A percentile compares a stretch with the other conserved stretches of the same genome.
Evolutionary conservation across 805 yeast species (phyloP).

Genomic region (Candida nitratophila): DNA sequence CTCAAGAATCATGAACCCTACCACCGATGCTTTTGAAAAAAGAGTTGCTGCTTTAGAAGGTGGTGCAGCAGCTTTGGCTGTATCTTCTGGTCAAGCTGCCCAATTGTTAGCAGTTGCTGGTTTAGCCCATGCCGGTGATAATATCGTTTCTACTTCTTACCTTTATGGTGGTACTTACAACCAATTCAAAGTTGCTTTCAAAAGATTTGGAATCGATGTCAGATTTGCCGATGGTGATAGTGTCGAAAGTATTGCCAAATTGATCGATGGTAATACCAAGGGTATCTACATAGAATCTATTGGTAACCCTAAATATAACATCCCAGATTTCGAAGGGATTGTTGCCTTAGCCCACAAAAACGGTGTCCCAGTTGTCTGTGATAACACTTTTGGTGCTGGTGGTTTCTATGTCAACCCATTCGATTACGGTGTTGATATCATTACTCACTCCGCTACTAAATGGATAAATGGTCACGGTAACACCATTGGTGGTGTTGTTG

Average conservation of each 20-base stretch:
- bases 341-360: constrained; percentile 73
- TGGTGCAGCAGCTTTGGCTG: constrained; percentile 86
- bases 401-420: constrained; percentile 82
- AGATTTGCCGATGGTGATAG: constrained; percentile 80
- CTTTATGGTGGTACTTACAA: constrained; percentile 96
- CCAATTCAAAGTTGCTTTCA: constrained; percentile 88
- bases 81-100: constrained; percentile 95
- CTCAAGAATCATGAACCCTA: constrained; percentile 89
- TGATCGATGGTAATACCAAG: constrained; percentile 79
- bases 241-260: constrained; percentile 60
- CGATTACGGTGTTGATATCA: constrained; percentile 85
- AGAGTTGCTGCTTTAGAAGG: constrained; percentile 90
- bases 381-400: constrained; percentile 96
- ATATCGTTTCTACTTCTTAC: constrained; percentile 78
- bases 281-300: constrained; percentile 86
- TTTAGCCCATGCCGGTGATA: constrained; percentile 83
- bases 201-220: constrained; percentile 79
- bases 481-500: constrained; percentile 84
- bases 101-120: constrained; percentile 80
- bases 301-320: constrained; percentile 88
- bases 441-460: constrained; percentile 91
- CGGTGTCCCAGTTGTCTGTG: constrained; percentile 88
- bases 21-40: constrained; percentile 84
- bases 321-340: constrained; percentile 82
- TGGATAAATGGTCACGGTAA: constrained; percentile 99